These are phyloP conservation scores for Dryas drummondii DNA, from an alignment of 306 rosid species.

Conservation along the genomic window DNA sequence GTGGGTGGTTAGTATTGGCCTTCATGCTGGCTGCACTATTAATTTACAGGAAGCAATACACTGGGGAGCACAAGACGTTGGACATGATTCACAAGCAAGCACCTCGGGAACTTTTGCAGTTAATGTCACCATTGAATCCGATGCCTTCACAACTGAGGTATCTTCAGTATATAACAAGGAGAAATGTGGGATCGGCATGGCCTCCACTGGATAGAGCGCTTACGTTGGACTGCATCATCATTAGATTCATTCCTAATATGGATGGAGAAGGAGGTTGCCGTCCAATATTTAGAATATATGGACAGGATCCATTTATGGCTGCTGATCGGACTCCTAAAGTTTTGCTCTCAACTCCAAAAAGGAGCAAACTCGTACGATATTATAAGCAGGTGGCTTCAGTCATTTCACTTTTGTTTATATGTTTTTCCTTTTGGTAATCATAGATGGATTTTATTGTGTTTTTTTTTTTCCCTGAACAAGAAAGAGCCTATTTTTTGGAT, in stretches of 20 bases:
- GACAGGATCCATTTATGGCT: conserved; percentile 90
- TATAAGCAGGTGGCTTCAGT: conserved; percentile 74
- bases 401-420: conserved; percentile 21
- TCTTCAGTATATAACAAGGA: conserved; percentile 89
- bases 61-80: conserved; percentile 85
- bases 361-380: conserved; percentile 72
- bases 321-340: conserved; percentile 82
- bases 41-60: conserved; percentile 78
- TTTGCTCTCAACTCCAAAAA: conserved; percentile 88
- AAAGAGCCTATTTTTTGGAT: not conserved
- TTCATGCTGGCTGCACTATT: conserved; percentile 92
- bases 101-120: conserved; percentile 82
- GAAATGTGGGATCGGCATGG: conserved; percentile 91
- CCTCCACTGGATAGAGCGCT: conserved; percentile 94
- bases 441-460: not conserved
- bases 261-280: conserved; percentile 91
- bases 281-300: conserved; percentile 92
- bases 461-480: conserved; percentile 2
- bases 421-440: not conserved
- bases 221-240: conserved; percentile 77
- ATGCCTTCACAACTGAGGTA: conserved; percentile 92
- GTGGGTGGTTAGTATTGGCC: conserved; percentile 94
- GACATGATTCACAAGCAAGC: conserved; percentile 96
- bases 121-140: conserved; percentile 91
- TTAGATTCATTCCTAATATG: conserved; percentile 74